Base-by-base conservation (phyloP, 768 basidiomycete species). In the Pleurotus cornucopiae region DNA sequence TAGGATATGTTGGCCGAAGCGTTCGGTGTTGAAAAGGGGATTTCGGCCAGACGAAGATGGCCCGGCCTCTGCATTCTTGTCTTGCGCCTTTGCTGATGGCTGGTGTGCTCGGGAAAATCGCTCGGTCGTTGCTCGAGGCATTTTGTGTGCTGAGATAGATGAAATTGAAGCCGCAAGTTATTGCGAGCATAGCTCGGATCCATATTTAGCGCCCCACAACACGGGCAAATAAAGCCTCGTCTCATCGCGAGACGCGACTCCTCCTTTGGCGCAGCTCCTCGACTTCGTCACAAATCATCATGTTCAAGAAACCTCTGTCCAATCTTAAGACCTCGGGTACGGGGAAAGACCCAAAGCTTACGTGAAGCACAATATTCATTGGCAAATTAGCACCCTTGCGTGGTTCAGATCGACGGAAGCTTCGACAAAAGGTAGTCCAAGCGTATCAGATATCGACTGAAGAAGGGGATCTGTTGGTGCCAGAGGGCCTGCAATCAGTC, bases 1-100 rank as follows among this genome's bases (percentile, higher is more conserved):
- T 58, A 98, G 79, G 61, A 99, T 98, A 74, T 99, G 96, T 69
- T 98, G 96, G 18, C 97, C 96, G 63, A 97, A 98, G 61, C 91
- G 80, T 66, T 91, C 90, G 2, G 94, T 97, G 66, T 97, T 95
- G 78, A 94, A 94, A 57, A 94, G 87, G 0, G 93, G 93, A 64
- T 93, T 94, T n/a, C 84, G 82, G 60, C 73, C 75, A 39, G 81
- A 79, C 54, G 75, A 73, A 3, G 77, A 75, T 0, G 78, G 72
- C 7, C 67, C 59, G 20, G 45, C 60, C 46, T 71, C 74, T 3
- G 73, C 65, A 43, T 76, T 76, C 52, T 77, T 75, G 7, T 77
- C 72, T 57, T 80, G 74, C 25, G 77, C 75, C 37, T 85, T 85
- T 23, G 85, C 71, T 7, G 83, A 76, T 0, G 82, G 49, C 76